These are phyloP conservation scores for Apiotrichum sp. DNA, from an alignment of 1,284 basidiomycete genomes.

Conservation along the genomic window DNA sequence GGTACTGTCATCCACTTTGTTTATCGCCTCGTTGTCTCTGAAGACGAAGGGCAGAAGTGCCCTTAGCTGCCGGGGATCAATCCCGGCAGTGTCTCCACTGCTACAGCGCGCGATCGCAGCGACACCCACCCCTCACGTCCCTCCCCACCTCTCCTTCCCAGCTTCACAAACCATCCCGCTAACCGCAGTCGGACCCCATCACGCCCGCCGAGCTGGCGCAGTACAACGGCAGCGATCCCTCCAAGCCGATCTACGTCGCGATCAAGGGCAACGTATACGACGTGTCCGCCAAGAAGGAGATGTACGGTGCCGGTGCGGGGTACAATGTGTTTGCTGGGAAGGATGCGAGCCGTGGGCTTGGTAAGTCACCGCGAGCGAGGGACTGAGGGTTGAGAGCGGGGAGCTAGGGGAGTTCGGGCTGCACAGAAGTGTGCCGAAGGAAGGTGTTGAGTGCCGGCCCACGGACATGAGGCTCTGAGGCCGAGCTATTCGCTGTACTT, in stretches of 20 bases:
- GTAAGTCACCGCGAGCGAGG: constrained; percentile 47
- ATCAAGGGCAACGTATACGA: constrained; percentile 50
- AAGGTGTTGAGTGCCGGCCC: too few relatives aligned
- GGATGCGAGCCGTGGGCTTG: constrained; percentile 77
- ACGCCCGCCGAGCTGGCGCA: constrained; percentile 32
- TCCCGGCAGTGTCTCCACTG: too few relatives aligned
- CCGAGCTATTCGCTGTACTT: too few relatives aligned
- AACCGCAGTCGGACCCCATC: constrained; percentile 40
- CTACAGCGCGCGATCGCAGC: background rate
- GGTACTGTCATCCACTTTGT: too few relatives aligned
- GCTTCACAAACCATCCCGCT: background rate
- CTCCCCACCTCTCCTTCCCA: background rate
- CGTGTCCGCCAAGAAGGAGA: constrained; percentile 44
- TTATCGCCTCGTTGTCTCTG: too few relatives aligned
- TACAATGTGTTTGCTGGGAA: constrained; percentile 65
- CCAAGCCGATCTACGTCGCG: constrained; percentile 46
- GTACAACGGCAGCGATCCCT: constrained; percentile 40
- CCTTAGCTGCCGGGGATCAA: too few relatives aligned
- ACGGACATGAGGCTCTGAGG: too few relatives aligned
- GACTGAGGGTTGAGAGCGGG: too few relatives aligned
- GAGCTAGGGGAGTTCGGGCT: too few relatives aligned
- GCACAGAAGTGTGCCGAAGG: too few relatives aligned
- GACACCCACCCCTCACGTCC: background rate
- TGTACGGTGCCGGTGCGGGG: constrained; percentile 46
- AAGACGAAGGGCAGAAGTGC: too few relatives aligned